Conservation (phyloP, 805 yeast genomes). For the Debaryomyces prosopidis region DNA sequence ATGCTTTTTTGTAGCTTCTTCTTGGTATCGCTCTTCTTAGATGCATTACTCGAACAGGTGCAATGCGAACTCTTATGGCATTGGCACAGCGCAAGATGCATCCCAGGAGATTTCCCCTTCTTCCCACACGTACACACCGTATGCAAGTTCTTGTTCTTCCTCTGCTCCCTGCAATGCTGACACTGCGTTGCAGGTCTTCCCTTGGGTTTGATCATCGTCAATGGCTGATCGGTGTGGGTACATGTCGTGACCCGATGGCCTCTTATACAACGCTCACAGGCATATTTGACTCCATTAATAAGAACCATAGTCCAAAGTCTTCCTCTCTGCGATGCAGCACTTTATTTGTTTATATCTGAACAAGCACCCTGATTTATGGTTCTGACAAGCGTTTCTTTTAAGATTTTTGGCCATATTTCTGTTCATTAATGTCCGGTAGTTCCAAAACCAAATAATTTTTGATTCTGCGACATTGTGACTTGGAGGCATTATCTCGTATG, state of each 20-base stretch:
- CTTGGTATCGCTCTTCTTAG: constrained; percentile 12
- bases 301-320: constrained; percentile 61
- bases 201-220: constrained; percentile 92
- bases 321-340: neutral
- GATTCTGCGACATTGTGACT: too few species aligned
- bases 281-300: constrained; percentile 90
- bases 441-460: too few species aligned
- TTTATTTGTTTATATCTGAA: neutral
- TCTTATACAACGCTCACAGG: constrained; percentile 93
- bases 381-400: too few species aligned
- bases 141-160: constrained; percentile 68
- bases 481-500: too few species aligned
- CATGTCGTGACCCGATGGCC: constrained; percentile 97
- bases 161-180: constrained; percentile 74
- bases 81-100: constrained; percentile 36
- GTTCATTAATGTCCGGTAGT: too few species aligned
- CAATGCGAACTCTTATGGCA: constrained; percentile 43
- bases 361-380: neutral
- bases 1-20: constrained; percentile 9
- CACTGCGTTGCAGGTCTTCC: constrained; percentile 96
- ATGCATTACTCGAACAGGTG: constrained; percentile 34
- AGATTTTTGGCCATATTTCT: too few species aligned
- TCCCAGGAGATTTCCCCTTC: constrained; percentile 42
- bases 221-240: constrained; percentile 85
- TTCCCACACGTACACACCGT: constrained; percentile 71